A percentile compares a stretch with the other conserved stretches of the same genome.
Evolutionary conservation across 2,329 filamentous ascomycete genomes (phyloP).

Genomic region (Immersiporthe knoxdaviesiana): DNA sequence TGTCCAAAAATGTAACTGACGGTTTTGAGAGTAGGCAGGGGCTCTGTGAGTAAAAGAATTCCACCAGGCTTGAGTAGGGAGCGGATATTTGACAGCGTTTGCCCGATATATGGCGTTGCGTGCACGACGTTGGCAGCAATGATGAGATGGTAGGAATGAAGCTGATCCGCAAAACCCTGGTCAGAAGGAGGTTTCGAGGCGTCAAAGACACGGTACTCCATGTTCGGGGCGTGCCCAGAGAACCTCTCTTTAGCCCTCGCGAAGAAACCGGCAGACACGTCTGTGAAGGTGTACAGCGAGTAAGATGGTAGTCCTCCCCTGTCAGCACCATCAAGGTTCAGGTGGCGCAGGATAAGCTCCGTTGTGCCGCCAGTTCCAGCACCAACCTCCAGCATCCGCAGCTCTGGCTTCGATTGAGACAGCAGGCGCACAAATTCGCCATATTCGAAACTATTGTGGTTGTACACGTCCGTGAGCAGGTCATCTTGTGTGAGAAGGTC

Average conservation of each 20-base stretch:
- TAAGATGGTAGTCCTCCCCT: too few relatives aligned
- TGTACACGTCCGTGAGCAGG: not conserved
- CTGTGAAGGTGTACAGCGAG: conserved; percentile 36
- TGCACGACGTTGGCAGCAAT: conserved; percentile 45
- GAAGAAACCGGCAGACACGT: conserved; percentile 45
- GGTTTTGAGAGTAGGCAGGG: too few relatives aligned
- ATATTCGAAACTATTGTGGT: not conserved
- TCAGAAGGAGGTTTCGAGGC: conserved; percentile 33
- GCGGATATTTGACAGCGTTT: too few relatives aligned
- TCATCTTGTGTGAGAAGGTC: not conserved
- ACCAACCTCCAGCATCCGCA: conserved; percentile 43
- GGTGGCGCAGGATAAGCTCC: too few relatives aligned
- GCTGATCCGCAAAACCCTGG: conserved; percentile 37
- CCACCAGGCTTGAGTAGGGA: too few relatives aligned
- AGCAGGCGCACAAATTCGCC: not conserved
- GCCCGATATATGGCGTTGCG: conserved; percentile 35
- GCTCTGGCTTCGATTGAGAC: not conserved
- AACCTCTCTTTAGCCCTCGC: conserved; percentile 34
- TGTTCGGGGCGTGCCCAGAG: not conserved
- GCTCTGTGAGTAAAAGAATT: too few relatives aligned
- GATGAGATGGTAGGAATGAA: conserved; percentile 41
- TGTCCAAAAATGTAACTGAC: too few relatives aligned
- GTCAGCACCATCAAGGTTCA: too few relatives aligned
- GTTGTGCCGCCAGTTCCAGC: too few relatives aligned
- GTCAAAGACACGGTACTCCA: conserved; percentile 33